Conservation (phyloP, 2,329 filamentous ascomycete species). For the Verticillium alfalfae region DNA sequence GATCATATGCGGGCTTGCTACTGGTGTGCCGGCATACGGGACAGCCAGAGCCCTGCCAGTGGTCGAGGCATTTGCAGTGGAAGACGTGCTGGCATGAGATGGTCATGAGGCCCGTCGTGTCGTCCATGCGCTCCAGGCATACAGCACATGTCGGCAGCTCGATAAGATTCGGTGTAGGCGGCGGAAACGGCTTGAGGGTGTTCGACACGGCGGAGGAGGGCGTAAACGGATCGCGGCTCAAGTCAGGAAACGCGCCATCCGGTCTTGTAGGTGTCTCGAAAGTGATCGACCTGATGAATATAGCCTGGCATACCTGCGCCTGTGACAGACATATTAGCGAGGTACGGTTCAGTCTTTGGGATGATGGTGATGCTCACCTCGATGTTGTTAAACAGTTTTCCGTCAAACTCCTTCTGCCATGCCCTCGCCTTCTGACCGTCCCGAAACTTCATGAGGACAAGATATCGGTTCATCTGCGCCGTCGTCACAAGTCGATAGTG, state of each 20-base stretch:
- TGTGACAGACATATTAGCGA: constrained; percentile 14
- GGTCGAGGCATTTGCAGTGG: constrained; percentile 91
- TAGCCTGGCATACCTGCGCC: constrained; percentile 91
- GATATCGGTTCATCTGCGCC: constrained; percentile 80
- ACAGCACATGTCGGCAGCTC: constrained; percentile 95
- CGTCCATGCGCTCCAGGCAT: constrained; percentile 96
- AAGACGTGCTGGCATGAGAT: constrained; percentile 98
- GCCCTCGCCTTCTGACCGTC: constrained; percentile 66
- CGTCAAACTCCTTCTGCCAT: constrained; percentile 86
- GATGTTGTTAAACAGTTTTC: constrained; percentile 86
- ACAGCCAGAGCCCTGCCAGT: constrained; percentile 91
- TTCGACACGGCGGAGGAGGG: constrained; percentile 37
- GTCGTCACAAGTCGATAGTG: constrained; percentile 96
- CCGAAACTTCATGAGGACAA: constrained; percentile 92
- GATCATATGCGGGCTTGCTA: constrained; percentile 35
- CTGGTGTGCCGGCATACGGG: constrained; percentile 89
- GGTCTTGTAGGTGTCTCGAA: constrained; percentile 60
- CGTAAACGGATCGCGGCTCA: constrained; percentile 60
- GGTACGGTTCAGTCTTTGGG: background rate
- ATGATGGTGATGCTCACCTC: constrained; percentile 52
- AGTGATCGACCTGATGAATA: constrained; percentile 88
- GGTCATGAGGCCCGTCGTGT: constrained; percentile 89
- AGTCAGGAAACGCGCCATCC: constrained; percentile 47
- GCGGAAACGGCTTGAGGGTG: constrained; percentile 55
- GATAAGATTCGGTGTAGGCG: constrained; percentile 72